Percentiles rank a stretch among this genome's conserved stretches.
Evolutionary conservation across 805 yeast species (phyloP).

Genomic region (Metahyphopichia silvanorum): DNA sequence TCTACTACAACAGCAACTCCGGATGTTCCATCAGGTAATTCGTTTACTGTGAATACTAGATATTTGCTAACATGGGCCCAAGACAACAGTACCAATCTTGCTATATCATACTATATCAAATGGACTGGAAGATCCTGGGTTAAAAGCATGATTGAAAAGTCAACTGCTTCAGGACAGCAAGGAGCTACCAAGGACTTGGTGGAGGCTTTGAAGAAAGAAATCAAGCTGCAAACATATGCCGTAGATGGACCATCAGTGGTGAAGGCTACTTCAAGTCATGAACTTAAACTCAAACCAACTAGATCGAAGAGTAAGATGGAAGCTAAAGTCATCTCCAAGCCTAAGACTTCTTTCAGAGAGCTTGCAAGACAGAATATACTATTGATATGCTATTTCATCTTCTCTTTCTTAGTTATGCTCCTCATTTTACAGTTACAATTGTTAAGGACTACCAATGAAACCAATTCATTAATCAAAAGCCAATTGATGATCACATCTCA

Average conservation of each 20-base stretch:
- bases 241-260: conserved; percentile 16
- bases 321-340: conserved; percentile 2
- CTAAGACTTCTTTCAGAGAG: conserved; percentile 3
- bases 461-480: conserved; percentile 17
- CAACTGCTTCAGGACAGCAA: conserved; percentile 76
- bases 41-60: conserved; percentile 73
- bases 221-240: conserved; percentile 14
- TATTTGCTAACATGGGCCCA: conserved; percentile 74
- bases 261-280: conserved; percentile 3
- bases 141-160: conserved; percentile 82
- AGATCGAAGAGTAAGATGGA: conserved; percentile 1
- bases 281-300: not conserved
- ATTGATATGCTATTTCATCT: conserved; percentile 13
- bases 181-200: conserved; percentile 54
- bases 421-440: conserved; percentile 18
- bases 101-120: conserved; percentile 69
- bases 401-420: conserved; percentile 17
- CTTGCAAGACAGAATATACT: conserved; percentile 11
- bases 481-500: conserved; percentile 17
- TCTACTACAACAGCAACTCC: conserved; percentile 74
- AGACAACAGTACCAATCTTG: conserved; percentile 55
- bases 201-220: conserved; percentile 32
- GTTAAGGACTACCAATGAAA: conserved; percentile 14
- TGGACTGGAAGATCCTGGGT: conserved; percentile 96
- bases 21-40: conserved; percentile 89